Evolutionary conservation across 2,329 filamentous ascomycete species (phyloP), one percentile per base, ranked within the genome.

Genomic region (Hypoxylon sp.): DNA sequence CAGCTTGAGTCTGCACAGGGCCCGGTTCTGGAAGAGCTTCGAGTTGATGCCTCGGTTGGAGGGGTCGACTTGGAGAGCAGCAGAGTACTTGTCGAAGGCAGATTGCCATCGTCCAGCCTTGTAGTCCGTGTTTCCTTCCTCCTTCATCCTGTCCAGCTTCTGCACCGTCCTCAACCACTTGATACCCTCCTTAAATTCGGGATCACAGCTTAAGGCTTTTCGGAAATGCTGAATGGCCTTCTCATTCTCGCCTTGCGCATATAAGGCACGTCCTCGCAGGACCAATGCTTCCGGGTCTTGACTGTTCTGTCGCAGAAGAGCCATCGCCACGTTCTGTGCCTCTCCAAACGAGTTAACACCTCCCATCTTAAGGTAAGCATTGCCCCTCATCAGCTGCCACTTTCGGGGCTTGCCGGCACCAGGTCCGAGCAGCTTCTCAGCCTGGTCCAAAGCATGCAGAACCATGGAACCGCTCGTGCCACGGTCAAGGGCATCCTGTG

Each of bases 241-340:
- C 2, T 96, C 91, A 70, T 97, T 97, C 67, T 99, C 95, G 24
- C 95, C 95, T 73, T 95, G 91, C 3, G 88, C 88, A 70, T 98
- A 98, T 46, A 97, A 83, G 13, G 92, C 89, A 62, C 92, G 87
- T 20, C 94, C 95, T 43, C 94, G 87, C 48, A 99, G 84, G 4
- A 97, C 91, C 63, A 99, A 80, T 1, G 94, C 95, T 77, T 99
- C 95, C 1, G 95, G 93, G 70, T 99, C 95, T 72, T 94, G 89
- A 73, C 82, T 92, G 79, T 98, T 98, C 71, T 84, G 82, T 49
- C 95, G 87, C 61, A 99, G 81, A 67, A 99, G 77, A 2, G 85
- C 85, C 86, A 97, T 97, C 68, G 92, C 92, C 51, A 98, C 87
- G 72, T 93, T 96, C 76, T 96, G 92, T 4, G 92, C 94, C 74